Base-by-base conservation (phyloP, 2,329 filamentous ascomycete species). In the Botrytis cinerea region DNA sequence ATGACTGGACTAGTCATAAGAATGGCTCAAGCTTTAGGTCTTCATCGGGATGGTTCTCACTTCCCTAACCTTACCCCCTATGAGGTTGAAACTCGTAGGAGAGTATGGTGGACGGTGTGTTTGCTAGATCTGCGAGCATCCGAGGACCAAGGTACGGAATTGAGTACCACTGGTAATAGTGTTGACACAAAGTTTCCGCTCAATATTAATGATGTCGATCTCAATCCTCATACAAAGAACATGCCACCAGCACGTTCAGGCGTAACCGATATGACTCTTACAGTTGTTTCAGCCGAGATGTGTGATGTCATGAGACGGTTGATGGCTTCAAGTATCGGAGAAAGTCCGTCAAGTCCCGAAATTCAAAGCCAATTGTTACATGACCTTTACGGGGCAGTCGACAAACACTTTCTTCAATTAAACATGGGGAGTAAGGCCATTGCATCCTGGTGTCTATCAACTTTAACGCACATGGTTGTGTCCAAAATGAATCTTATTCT, bases 1-100 rank as follows among this genome's bases (percentile, higher is more conserved):
- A 83, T 92, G 76, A 89, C 88, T 0, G 90, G 89, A 0, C 84
- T 91, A 1, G 86, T 87, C n/a, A 86, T 89, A 28, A 84, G 85
- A 10, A 82, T 86, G 6, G 84, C 82, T 0, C 85, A 86, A 62
- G 83, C 82, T 0, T 78, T 83, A 28, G 79, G 80, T 51, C 79
- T 87, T 7, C 84, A 86, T 71, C 82, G 82, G 8, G 85, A 87
- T 75, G 82, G 83, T 5, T 79, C 81, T 54, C 81, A 81, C 8
- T 78, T 78, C 9, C 77, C 57, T 18, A 22, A 71, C 28, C 59
- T 74, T 25, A 73, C 69, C 32, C 73, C 74, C 40, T 75, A 66
- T 54, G 85, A 88, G 71, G 84, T 84, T 0, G 86, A 88, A 75
- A 85, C 87, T 82, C 84, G 86, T 46, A 83, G 86, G 69, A 83